Percentiles rank a stretch among this genome's conserved stretches.
Evolutionary conservation across 768 basidiomycete genomes (phyloP).

Genomic region (Candolleomyces eurysporus): DNA sequence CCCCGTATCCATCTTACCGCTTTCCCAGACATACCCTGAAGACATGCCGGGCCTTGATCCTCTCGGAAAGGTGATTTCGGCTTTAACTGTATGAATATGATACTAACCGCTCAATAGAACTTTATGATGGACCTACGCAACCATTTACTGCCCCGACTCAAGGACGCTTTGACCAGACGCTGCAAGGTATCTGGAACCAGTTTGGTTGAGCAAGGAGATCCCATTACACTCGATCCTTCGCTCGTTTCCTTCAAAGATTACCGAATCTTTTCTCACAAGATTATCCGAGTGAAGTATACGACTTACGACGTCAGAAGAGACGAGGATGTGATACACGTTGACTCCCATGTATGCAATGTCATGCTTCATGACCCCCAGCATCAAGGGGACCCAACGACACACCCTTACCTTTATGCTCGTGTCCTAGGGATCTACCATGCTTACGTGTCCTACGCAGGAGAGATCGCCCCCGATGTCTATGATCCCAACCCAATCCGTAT

Average conservation of each 20-base stretch:
- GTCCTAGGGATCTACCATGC: conserved; percentile 21
- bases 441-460: conserved; percentile 14
- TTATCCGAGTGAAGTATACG: background rate
- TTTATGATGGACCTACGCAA: conserved; percentile 14
- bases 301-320: background rate
- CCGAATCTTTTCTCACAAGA: background rate
- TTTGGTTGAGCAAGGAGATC: no score
- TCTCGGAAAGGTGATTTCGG: background rate
- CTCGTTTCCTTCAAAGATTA: background rate
- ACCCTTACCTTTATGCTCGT: conserved; percentile 21
- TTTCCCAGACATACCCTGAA: background rate
- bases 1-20: background rate
- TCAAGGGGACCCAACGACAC: background rate
- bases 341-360: background rate
- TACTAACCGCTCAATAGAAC: conserved; percentile 20
- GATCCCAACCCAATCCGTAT: background rate
- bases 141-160: background rate
- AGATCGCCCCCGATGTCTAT: background rate
- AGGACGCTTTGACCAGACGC: background rate
- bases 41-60: background rate
- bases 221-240: background rate
- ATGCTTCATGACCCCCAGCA: conserved; percentile 2
- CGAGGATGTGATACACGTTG: background rate
- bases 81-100: background rate
- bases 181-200: background rate